Base-by-base conservation (phyloP, 257 asterid species). In the Capsicum chinense region DNA sequence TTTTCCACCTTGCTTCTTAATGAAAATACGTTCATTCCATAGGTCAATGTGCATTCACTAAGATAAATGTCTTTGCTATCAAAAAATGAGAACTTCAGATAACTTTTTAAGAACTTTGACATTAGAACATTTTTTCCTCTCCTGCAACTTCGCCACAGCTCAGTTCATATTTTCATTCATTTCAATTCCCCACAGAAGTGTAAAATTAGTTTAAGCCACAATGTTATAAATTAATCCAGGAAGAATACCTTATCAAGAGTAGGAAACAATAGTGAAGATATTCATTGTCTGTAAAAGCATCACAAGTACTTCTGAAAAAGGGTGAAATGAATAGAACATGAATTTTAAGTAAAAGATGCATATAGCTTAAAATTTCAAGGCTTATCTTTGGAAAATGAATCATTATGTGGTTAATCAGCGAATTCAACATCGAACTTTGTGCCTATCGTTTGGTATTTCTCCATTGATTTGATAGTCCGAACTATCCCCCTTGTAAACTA, bases 1-100 rank as follows among this genome's bases (percentile, higher is more conserved):
- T 90, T 84, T 85, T 93, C 87, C 97, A 92, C 98, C 98, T 94
- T 5, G 95, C 97, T 64, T 94, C 90, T 54, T 94, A 91, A 86
- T 95, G 33, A 95, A n/a, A 94, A 94, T 83, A 95, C 85, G 85
- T 95, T 93, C 98, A 95, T 93, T 83, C 98, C 98, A 79, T 92
- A 95, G 37, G 97, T 98, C 99, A 98, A 95, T 64, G 85, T 98
- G 84, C 99, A 95, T 89, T 95, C 96, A 80, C 86, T 80, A 63
- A 97, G 97, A 85, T 92, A 59, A 94, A 93, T 78, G 60, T 91
- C 64, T 88, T 90, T 6, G 91, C 91, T 85, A 95, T 92, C 83
- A 95, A 84, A 26, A 97, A 95, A 86, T 94, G 98, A 33, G 99
- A 95, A 94, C 90, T 95, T 93, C 79, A 93, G 83, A 54, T 94